phyloP scores from a whole-genome alignment of 495 filamentous ascomycete genomes.

The Talaromyces borbonicus region DNA sequence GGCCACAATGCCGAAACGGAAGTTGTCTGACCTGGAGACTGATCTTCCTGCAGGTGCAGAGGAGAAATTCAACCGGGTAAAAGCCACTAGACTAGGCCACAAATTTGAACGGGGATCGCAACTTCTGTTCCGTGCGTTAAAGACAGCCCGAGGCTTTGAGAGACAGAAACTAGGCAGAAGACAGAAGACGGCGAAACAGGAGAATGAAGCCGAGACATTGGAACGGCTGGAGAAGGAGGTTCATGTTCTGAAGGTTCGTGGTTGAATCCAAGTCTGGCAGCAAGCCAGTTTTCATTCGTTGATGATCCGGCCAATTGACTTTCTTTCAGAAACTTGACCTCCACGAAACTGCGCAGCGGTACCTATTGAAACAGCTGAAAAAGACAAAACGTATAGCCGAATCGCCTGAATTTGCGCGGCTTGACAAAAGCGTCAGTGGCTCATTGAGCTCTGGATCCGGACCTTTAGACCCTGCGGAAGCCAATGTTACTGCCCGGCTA shows the following conservation, averaged over 20 bases:
- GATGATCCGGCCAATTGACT: conserved; percentile 2
- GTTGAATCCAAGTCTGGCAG: too few species aligned
- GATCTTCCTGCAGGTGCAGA: conserved; percentile 6
- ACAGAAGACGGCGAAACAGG: conserved; percentile 55
- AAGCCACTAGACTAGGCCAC: conserved; percentile 34
- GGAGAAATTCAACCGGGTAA: conserved; percentile 21
- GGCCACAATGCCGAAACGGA: conserved; percentile 37
- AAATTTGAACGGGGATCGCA: conserved; percentile 50
- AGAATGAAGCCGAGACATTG: conserved; percentile 24
- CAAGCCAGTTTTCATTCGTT: background rate
- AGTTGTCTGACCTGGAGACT: conserved; percentile 27
- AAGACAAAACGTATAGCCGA: conserved; percentile 61
- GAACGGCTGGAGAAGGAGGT: conserved; percentile 65
- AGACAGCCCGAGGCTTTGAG: conserved; percentile 77
- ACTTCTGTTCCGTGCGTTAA: conserved; percentile 57
- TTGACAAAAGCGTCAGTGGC: conserved; percentile 13
- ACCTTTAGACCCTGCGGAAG: conserved; percentile 39
- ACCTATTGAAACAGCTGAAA: conserved; percentile 66
- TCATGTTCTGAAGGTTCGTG: conserved; percentile 59
- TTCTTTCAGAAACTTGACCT: conserved; percentile 50
- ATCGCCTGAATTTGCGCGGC: conserved; percentile 33
- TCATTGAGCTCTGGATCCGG: conserved; percentile 26
- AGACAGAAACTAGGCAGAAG: conserved; percentile 76
- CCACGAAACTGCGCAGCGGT: conserved; percentile 49
- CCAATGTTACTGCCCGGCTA: conserved; percentile 73